These are phyloP conservation scores for Globisporangium abappressorium DNA, from an alignment of 352 stramenopile genomes.

Conservation along the genomic window DNA sequence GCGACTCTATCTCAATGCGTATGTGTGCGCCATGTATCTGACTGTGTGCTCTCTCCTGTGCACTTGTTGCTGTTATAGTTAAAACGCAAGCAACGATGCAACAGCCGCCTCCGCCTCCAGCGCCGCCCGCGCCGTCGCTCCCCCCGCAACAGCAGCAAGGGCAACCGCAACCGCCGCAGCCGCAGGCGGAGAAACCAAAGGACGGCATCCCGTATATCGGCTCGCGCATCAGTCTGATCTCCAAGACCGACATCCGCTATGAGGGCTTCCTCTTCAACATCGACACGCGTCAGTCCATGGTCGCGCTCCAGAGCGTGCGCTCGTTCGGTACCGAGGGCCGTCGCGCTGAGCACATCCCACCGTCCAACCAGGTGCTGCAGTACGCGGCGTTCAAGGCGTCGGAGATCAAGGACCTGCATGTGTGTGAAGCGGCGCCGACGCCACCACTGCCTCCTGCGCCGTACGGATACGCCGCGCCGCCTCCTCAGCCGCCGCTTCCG, in stretches of 20 bases:
- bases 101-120: constrained; percentile 13
- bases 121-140: constrained; percentile 13
- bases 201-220: constrained; percentile 80
- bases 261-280: constrained; percentile 87
- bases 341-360: constrained; percentile 65
- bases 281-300: constrained; percentile 79
- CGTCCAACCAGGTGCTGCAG: constrained; percentile 71
- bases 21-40: neutral
- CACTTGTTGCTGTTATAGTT: neutral
- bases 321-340: constrained; percentile 83
- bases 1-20: neutral
- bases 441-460: constrained; percentile 11
- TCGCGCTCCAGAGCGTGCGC: constrained; percentile 75
- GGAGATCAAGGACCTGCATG: constrained; percentile 85
- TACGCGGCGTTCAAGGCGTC: constrained; percentile 82
- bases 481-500: constrained; percentile 16
- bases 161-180: constrained; percentile 5
- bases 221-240: constrained; percentile 79
- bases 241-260: constrained; percentile 88
- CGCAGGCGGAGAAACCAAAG: constrained; percentile 21
- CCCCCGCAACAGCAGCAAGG: constrained; percentile 6
- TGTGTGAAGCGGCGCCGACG: constrained; percentile 67
- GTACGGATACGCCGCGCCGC: constrained; percentile 17
- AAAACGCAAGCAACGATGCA: constrained; percentile 1
- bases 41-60: neutral